Percentiles rank a stretch among this genome's conserved stretches.
phyloP scores from a whole-genome alignment of 139 green algal species.

The Coelastrella sp. region DNA sequence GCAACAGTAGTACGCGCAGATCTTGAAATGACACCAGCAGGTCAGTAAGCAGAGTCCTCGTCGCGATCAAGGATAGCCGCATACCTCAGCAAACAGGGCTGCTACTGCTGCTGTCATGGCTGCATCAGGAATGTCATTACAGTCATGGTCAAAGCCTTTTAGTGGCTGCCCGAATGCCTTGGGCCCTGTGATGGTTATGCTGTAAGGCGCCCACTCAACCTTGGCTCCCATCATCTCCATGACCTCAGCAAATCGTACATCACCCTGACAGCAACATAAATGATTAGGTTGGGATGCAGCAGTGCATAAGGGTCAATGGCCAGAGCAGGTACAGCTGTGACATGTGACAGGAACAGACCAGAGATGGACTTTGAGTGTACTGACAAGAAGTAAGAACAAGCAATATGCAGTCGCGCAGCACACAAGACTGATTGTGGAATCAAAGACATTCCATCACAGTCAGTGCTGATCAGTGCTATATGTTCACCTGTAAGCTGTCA shows the following conservation, averaged over 20 bases:
- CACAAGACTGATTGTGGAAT: too few species aligned
- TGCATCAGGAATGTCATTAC: conserved; percentile 99
- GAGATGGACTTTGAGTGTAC: too few species aligned
- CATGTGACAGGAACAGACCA: background rate
- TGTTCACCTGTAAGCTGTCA: conserved; percentile 76
- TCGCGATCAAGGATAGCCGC: background rate
- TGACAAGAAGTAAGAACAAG: too few species aligned
- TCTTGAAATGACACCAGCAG: background rate
- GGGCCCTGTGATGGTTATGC: conserved; percentile 92
- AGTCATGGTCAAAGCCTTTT: conserved; percentile 95
- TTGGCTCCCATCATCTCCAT: conserved; percentile 97
- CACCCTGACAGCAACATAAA: conserved; percentile 64
- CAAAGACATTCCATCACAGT: too few species aligned
- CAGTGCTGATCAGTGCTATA: background rate
- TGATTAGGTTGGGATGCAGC: too few species aligned
- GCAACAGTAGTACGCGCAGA: too few species aligned
- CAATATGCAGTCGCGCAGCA: too few species aligned
- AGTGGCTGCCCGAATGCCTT: conserved; percentile 67
- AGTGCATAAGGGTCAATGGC: background rate
- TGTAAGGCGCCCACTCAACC: conserved; percentile 92
- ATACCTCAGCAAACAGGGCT: conserved; percentile 93
- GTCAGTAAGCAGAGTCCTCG: background rate
- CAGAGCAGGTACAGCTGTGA: background rate
- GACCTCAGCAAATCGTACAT: conserved; percentile 93
- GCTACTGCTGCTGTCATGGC: conserved; percentile 98